Conservation (phyloP, 441 rosid species). For the Jatropha podagrica region DNA sequence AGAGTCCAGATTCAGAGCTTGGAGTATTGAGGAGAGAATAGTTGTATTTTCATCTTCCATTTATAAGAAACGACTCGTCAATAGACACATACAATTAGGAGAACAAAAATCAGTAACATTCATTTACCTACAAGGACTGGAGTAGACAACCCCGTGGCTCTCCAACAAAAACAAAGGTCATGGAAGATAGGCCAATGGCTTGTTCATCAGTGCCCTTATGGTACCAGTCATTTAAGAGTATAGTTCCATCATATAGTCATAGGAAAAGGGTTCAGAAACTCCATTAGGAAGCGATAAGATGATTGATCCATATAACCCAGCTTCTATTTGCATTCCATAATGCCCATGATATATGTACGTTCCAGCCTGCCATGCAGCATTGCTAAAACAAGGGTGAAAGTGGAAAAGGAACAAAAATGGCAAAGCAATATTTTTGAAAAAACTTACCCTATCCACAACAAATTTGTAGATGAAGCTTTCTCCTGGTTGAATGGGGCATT, state of each 20-base stretch:
- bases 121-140: not conserved
- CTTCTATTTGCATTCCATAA: constrained; percentile 70
- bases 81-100: not conserved
- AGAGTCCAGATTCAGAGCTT: constrained; percentile 28
- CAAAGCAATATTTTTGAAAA: no score
- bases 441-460: constrained; percentile 16
- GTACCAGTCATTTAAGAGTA: constrained; percentile 72
- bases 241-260: constrained; percentile 56
- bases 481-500: not conserved
- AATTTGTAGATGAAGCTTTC: constrained; percentile 16
- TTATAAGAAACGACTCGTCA: constrained; percentile 60
- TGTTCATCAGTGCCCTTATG: constrained; percentile 58
- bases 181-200: constrained; percentile 54
- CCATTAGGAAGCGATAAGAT: constrained; percentile 44
- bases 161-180: constrained; percentile 56
- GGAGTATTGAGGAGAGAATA: constrained; percentile 38
- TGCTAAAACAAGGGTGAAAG: not conserved
- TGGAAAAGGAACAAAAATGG: not conserved
- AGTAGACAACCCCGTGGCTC: constrained; percentile 57
- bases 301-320: constrained; percentile 63
- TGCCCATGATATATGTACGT: constrained; percentile 70
- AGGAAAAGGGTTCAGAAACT: constrained; percentile 51
- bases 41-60: constrained; percentile 62
- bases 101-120: not conserved
- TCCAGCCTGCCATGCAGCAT: constrained; percentile 50